Evolutionary conservation across 495 filamentous ascomycete genomes (phyloP).

Genomic region (Aspergillus funiculosus): DNA sequence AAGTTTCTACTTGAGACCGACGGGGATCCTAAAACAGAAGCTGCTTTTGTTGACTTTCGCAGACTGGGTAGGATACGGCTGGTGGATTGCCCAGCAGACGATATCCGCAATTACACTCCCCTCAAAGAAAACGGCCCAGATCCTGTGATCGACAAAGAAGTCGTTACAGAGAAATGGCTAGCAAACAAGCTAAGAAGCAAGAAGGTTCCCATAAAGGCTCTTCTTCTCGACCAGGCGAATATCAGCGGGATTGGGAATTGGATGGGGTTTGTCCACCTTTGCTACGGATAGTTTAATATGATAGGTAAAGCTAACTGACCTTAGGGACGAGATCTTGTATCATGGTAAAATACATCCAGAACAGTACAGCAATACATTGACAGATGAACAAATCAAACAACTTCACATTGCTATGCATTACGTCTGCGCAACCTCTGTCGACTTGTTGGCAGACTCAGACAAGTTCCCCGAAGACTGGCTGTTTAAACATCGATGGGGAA

Average conservation of each 20-base stretch:
- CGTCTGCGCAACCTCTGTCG: constrained; percentile 73
- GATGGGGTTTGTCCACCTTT: constrained; percentile 61
- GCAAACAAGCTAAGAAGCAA: constrained; percentile 61
- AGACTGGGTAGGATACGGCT: constrained; percentile 72
- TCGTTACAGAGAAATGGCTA: constrained; percentile 69
- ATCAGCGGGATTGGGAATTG: constrained; percentile 95
- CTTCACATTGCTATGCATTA: constrained; percentile 70
- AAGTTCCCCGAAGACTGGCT: constrained; percentile 88
- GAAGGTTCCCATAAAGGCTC: constrained; percentile 76
- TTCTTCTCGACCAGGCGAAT: constrained; percentile 81
- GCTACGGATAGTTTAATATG: neutral
- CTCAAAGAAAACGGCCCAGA: constrained; percentile 90
- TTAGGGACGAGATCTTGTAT: constrained; percentile 80
- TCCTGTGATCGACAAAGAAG: constrained; percentile 74
- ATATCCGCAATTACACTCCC: constrained; percentile 71
- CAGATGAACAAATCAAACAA: constrained; percentile 59
- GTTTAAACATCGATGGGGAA: constrained; percentile 85
- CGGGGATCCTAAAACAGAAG: constrained; percentile 55
- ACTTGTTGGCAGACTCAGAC: constrained; percentile 71
- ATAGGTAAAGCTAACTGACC: constrained; percentile 16
- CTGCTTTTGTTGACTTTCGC: constrained; percentile 78
- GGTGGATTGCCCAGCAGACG: constrained; percentile 68
- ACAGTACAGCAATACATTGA: constrained; percentile 80
- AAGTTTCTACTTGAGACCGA: constrained; percentile 74
- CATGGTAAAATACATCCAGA: constrained; percentile 86